Evolutionary conservation across 2,329 filamentous ascomycete genomes (phyloP).

Genomic region (Ceratocystis eucalypticola): DNA sequence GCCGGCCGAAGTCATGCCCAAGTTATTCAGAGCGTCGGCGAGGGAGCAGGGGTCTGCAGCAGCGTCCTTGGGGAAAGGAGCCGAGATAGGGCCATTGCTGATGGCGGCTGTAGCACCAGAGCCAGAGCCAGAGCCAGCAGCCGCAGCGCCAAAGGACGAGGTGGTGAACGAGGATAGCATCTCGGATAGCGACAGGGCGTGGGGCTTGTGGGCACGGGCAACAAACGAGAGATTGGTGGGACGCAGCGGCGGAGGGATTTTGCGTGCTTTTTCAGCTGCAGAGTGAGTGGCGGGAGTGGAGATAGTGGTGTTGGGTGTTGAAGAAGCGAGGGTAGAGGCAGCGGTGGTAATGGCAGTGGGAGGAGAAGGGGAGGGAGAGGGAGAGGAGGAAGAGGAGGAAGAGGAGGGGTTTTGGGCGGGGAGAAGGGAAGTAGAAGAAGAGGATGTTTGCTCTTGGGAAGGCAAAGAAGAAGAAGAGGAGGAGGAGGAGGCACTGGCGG

Average conservation of each 20-base stretch:
- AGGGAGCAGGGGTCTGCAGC: constrained; percentile 34
- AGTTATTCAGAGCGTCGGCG: constrained; percentile 44
- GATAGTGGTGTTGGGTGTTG: constrained; percentile 15
- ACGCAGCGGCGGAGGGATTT: constrained; percentile 35
- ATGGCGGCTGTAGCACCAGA: no score
- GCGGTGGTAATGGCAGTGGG: not conserved
- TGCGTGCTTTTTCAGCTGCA: constrained; percentile 17
- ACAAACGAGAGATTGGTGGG: constrained; percentile 67
- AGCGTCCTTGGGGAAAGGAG: constrained; percentile 24
- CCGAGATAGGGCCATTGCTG: constrained; percentile 27
- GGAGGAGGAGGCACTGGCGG: constrained; percentile 12
- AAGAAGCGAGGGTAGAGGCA: not conserved
- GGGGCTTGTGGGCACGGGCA: constrained; percentile 45
- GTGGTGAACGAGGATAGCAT: constrained; percentile 37
- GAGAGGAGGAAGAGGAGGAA: not conserved
- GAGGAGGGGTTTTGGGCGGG: constrained; percentile 2
- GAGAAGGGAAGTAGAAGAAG: not conserved
- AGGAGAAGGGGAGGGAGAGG: constrained; percentile 2
- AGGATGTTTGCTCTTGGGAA: constrained; percentile 22
- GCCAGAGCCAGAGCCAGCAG: constrained; percentile 23
- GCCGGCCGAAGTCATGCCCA: constrained; percentile 31
- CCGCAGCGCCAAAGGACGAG: constrained; percentile 12
- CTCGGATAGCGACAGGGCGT: constrained; percentile 47
- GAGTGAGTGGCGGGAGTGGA: constrained; percentile 23
- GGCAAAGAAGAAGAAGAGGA: no score